Percentiles rank a stretch among this genome's conserved stretches.
phyloP scores from a whole-genome alignment of 1,284 basidiomycete genomes.

The Ganoderma lucidum region DNA sequence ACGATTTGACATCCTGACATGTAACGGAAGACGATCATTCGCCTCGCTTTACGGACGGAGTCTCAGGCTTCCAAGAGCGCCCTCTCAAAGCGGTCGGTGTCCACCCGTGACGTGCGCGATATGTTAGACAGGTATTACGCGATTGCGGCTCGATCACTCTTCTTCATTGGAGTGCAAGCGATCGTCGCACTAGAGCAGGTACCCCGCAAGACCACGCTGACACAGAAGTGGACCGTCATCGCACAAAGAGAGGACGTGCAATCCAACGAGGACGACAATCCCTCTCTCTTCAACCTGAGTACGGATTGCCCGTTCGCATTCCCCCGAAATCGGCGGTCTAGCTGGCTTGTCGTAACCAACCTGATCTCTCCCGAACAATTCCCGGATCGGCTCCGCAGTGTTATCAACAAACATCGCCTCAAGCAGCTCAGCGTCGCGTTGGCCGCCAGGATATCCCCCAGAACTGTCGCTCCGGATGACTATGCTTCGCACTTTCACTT shows the following conservation, averaged over 20 bases:
- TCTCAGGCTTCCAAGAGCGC: slow-evolving; percentile 20
- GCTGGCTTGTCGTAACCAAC: not conserved
- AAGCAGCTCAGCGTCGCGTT: slow-evolving; percentile 26
- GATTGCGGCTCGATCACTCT: slow-evolving; percentile 21
- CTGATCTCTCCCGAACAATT: not conserved
- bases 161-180: slow-evolving; percentile 24
- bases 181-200: slow-evolving; percentile 2
- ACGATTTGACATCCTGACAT: not conserved
- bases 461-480: not conserved
- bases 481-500: slow-evolving; percentile 17
- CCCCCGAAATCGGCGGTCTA: not conserved
- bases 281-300: not conserved
- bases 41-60: slow-evolving; percentile 49
- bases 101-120: slow-evolving; percentile 12
- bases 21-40: slow-evolving; percentile 52
- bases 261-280: not conserved
- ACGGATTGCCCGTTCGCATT: not conserved
- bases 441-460: slow-evolving; percentile 19
- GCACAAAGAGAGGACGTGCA: not conserved
- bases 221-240: slow-evolving; percentile 10
- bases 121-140: slow-evolving; percentile 24
- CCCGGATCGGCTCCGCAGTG: not conserved
- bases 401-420: slow-evolving; percentile 6
- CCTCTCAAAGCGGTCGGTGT: slow-evolving; percentile 16
- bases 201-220: too few species aligned